Base-by-base conservation (phyloP, 345 rosid species). In the Acer saccharum region DNA sequence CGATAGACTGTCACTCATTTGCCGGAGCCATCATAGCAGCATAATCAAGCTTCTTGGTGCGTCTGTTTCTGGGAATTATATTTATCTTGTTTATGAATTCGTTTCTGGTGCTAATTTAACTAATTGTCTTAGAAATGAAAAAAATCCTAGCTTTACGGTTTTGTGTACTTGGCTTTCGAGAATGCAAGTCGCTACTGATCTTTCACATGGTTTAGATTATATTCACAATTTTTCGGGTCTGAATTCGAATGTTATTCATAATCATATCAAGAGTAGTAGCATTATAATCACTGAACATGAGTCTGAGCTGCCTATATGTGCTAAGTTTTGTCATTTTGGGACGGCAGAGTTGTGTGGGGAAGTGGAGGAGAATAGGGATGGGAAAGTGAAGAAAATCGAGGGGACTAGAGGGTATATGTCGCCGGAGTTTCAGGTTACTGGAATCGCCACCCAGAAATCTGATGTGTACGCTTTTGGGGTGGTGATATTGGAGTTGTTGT, bases 401-500 rank as follows among this genome's bases (percentile, higher is more conserved):
- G 92, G 90, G 17, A 88, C 86, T 29, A 79, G 86, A 60, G 90
- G 88, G 64, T 89, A 89, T 84, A 89, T 89, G 88, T 76, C 92
- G 21, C 92, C 90, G 35, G 92, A 89, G 71, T 87, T 82, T 62
- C 81, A 20, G 57, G 43, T 64, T 54, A 80, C 80, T 9, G 92
- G 90, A 13, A 20, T 80, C 12, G 79, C 83, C 14, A 81, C 85
- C 5, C 87, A 81, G 74, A 74, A 81, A 44, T 67, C 86, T 0
- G 92, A 89, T 80, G 92, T 89, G 65, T 87, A 78, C 72, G 89
- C 90, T 2, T 87, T 87, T 39, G 92, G 90, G 20, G 89, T 89
- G 60, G 90, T 89, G 75, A 65, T 89, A 5, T 65, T 87, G 80
- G 92, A 89, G 79, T 70, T 89, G 18, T 48, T 89, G 77, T 80